phyloP scores from a whole-genome alignment of 306 rosid species.

The Erythrophleum fordii region DNA sequence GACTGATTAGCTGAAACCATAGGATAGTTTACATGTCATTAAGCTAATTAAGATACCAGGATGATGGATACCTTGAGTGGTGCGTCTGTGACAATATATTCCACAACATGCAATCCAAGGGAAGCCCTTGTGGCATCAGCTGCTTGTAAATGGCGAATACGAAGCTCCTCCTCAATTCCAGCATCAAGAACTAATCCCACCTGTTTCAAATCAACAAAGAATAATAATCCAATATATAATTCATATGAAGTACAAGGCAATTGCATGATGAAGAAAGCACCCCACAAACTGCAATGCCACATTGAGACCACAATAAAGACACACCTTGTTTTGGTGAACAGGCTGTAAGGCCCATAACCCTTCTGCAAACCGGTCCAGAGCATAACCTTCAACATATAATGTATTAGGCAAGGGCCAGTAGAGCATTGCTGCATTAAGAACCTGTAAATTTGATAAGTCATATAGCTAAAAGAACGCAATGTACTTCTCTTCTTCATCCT shows the following conservation, averaged over 20 bases:
- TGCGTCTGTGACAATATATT: conserved; percentile 76
- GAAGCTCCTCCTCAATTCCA: conserved; percentile 84
- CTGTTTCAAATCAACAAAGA: conserved; percentile 49
- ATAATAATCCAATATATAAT: not conserved
- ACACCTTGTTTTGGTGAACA: conserved; percentile 85
- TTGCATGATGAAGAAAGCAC: conserved; percentile 17
- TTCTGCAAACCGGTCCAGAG: conserved; percentile 85
- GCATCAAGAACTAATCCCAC: conserved; percentile 91
- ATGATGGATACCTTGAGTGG: conserved; percentile 64
- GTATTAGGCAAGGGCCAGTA: conserved; percentile 89
- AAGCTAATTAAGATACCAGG: conserved; percentile 22
- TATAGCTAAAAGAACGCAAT: conserved; percentile 15
- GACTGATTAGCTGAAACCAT: conserved; percentile 16
- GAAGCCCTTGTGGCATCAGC: conserved; percentile 94
- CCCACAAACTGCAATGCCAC: not conserved
- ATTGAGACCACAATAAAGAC: conserved; percentile 13
- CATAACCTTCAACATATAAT: conserved; percentile 89
- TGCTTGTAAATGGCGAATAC: conserved; percentile 79
- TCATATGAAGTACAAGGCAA: conserved; percentile 7
- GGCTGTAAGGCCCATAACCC: conserved; percentile 89
- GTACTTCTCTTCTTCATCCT: conserved; percentile 4
- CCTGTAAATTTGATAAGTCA: conserved; percentile 52
- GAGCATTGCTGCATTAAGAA: conserved; percentile 94
- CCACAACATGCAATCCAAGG: conserved; percentile 85
- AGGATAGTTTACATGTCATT: conserved; percentile 18